These are phyloP conservation scores for Suillus subaureus DNA, from an alignment of 768 basidiomycete genomes.

Conservation along the genomic window DNA sequence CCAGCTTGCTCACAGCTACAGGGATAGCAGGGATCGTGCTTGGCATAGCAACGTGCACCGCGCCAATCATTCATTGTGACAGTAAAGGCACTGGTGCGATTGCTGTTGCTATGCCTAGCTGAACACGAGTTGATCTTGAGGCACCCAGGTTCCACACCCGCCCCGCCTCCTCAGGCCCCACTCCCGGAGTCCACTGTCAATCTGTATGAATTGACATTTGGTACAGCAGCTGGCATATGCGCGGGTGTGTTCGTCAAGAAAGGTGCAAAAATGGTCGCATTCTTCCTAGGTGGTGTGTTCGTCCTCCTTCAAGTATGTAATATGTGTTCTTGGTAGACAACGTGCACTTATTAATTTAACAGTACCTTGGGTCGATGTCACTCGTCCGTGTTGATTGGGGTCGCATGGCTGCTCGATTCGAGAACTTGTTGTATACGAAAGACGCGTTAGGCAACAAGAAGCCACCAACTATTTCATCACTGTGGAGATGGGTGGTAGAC, in stretches of 20 bases:
- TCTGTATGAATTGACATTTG: slow-evolving; percentile 82
- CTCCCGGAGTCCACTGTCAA: slow-evolving; percentile 78
- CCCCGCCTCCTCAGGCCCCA: slow-evolving; percentile 31
- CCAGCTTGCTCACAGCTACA: slow-evolving; percentile 28
- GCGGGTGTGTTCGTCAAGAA: slow-evolving; percentile 95
- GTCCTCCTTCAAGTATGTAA: slow-evolving; percentile 81
- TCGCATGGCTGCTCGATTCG: slow-evolving; percentile 65
- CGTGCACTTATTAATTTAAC: slow-evolving; percentile 2
- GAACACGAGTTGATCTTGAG: slow-evolving; percentile 12
- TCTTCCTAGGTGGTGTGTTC: slow-evolving; percentile 87
- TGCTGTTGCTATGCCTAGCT: slow-evolving; percentile 10
- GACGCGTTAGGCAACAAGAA: slow-evolving; percentile 54
- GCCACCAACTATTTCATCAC: slow-evolving; percentile 63
- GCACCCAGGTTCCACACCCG: slow-evolving; percentile 13
- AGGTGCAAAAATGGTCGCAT: slow-evolving; percentile 83
- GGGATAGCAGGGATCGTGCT: slow-evolving; percentile 47
- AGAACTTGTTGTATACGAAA: slow-evolving; percentile 67
- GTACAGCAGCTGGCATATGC: slow-evolving; percentile 86
- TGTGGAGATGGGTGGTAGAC: slow-evolving; percentile 70
- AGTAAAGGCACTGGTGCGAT: slow-evolving; percentile 35
- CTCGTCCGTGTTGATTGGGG: slow-evolving; percentile 83
- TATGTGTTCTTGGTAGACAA: not conserved
- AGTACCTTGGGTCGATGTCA: slow-evolving; percentile 82
- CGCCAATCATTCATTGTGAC: slow-evolving; percentile 52
- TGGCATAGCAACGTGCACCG: slow-evolving; percentile 41